Evolutionary conservation across 108 stramenopile genomes (phyloP), one percentile per base, ranked within the genome.

Genomic region (Cylindrotheca closterium): DNA sequence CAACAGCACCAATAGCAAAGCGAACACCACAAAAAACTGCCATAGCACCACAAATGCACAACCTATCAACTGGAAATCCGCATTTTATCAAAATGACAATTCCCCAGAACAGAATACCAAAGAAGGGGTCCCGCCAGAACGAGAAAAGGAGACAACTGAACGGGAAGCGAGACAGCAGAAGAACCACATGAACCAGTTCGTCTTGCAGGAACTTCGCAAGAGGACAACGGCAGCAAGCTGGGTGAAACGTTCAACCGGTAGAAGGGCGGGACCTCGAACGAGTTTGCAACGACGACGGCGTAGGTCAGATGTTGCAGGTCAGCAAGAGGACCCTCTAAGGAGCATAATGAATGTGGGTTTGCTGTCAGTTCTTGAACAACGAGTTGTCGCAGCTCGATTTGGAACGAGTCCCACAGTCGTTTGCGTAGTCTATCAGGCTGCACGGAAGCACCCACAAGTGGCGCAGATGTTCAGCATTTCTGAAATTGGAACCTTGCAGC

Each of bases 351-450:
- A 67, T 21, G 17, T 67, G n/a, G 18, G 21, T 18, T 37, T 49
- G 47, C 19, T 67, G 66, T 30, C 46, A 25, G 19, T 18, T 19
- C 21, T 29, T n/a, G 63, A 26, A 3, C 18, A 47, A 18, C 32
- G 26, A 24, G 61, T 71, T n/a, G 53, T 55, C 18, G 63, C 55
- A 27, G 71, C 62, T 45, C 55, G 47, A 18, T 72, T 72, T 55
- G 63, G 55, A 21, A 46, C 33, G n/a, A 3, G 28, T 7, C 57
- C 71, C 1, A 63, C 57, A 5, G 21, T 72, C 17, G 4, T 72
- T 7, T 64, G 71, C 45, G 57, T 72, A 15, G 34, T 65, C n/a
- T 72, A 65, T 42, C 19, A 47, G 42, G 22, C 56, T 19, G 5
- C 55, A 4, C 23, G 5, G 2, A 21, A 27, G 7, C 23, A 19